Conservation (phyloP, 805 yeast species). For the Metschnikowia chrysomelidarum region DNA sequence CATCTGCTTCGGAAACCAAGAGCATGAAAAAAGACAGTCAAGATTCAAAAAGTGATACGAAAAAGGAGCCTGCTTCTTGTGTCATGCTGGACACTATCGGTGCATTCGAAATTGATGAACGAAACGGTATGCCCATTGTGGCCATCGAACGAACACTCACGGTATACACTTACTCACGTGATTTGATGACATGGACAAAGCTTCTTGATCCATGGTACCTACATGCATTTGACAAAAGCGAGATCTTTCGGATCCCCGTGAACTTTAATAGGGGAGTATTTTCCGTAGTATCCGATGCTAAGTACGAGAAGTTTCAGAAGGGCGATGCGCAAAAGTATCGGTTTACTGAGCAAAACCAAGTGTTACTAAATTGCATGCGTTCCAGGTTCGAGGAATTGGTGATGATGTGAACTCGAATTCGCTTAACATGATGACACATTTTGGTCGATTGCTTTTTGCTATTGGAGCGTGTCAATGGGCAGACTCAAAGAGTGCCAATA, state of each 20-base stretch:
- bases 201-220: slow-evolving; percentile 46
- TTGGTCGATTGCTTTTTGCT: no score
- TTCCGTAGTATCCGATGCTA: slow-evolving; percentile 2
- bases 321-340: slow-evolving; percentile 13
- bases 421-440: no score
- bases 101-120: slow-evolving; percentile 31
- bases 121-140: slow-evolving; percentile 43
- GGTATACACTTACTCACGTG: slow-evolving; percentile 42
- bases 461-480: no score
- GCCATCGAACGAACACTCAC: slow-evolving; percentile 32
- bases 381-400: slow-evolving; percentile 15
- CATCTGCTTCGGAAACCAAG: not conserved
- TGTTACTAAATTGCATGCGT: slow-evolving; percentile 13
- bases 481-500: no score
- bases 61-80: not conserved
- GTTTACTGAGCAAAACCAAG: slow-evolving; percentile 10
- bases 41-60: slow-evolving; percentile 1
- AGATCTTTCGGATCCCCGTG: not conserved
- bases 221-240: slow-evolving; percentile 13
- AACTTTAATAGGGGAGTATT: slow-evolving; percentile 2
- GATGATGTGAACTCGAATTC: not conserved
- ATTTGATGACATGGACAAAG: slow-evolving; percentile 47
- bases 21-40: slow-evolving; percentile 5
- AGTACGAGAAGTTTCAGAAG: slow-evolving; percentile 9
- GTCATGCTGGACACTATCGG: slow-evolving; percentile 13